These are phyloP conservation scores for Amanita muscaria DNA, from an alignment of 768 basidiomycete species.

Conservation along the genomic window DNA sequence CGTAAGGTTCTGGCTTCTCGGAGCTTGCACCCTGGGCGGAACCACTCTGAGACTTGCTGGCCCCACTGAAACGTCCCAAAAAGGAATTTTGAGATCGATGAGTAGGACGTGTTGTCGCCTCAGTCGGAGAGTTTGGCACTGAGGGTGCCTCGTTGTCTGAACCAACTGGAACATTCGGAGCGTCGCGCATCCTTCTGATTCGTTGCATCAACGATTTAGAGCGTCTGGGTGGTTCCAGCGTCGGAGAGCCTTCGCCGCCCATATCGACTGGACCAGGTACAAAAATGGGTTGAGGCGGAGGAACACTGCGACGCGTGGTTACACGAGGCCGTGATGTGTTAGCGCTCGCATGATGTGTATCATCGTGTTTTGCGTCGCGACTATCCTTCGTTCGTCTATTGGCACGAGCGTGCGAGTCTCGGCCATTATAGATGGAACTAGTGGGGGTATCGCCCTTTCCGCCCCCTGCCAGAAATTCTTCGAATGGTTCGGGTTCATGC, in stretches of 20 bases:
- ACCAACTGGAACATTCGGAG: constrained; percentile 71
- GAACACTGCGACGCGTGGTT: constrained; percentile 46
- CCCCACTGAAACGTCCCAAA: constrained; percentile 58
- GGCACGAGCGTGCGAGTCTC: constrained; percentile 25
- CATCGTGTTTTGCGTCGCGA: constrained; percentile 25
- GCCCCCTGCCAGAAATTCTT: constrained; percentile 83
- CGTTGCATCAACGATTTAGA: constrained; percentile 82
- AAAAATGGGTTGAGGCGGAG: constrained; percentile 80
- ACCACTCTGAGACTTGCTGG: constrained; percentile 22
- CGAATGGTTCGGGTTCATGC: constrained; percentile 85
- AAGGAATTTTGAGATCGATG: constrained; percentile 71
- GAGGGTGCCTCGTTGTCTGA: constrained; percentile 35
- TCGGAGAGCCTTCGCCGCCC: constrained; percentile 33
- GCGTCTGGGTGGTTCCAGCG: constrained; percentile 51
- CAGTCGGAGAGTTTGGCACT: constrained; percentile 23
- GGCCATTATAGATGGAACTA: constrained; percentile 63
- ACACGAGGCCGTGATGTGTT: constrained; percentile 24
- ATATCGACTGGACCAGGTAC: constrained; percentile 44
- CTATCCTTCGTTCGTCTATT: constrained; percentile 36
- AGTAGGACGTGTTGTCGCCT: constrained; percentile 39
- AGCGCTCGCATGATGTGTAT: neutral
- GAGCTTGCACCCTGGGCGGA: constrained; percentile 15
- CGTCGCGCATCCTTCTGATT: constrained; percentile 81
- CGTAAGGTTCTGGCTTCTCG: constrained; percentile 47
- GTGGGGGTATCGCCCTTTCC: constrained; percentile 48